phyloP scores from a whole-genome alignment of 2,329 filamentous ascomycete genomes.

The Chrysoporthe cubensis region DNA sequence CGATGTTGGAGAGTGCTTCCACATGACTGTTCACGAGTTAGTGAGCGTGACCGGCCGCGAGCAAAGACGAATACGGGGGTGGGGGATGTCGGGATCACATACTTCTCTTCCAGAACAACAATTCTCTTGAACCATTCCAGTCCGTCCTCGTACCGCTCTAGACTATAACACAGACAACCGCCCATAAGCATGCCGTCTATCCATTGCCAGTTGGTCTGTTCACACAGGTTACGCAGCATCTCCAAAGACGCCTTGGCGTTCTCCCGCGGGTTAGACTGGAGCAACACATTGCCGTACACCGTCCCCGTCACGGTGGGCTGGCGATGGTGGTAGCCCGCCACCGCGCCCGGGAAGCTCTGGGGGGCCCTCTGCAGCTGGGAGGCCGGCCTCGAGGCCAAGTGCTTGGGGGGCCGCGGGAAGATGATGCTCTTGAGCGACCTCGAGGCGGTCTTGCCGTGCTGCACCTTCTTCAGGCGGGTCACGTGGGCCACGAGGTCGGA shows the following conservation, averaged over 20 bases:
- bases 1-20: slow-evolving; percentile 91
- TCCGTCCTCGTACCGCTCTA: slow-evolving; percentile 81
- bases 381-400: slow-evolving; percentile 29
- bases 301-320: slow-evolving; percentile 30
- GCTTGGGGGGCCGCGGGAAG: slow-evolving; percentile 57
- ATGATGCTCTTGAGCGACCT: slow-evolving; percentile 54
- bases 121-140: slow-evolving; percentile 74
- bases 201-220: slow-evolving; percentile 85
- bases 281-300: slow-evolving; percentile 31
- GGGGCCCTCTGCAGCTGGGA: slow-evolving; percentile 27
- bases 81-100: slow-evolving; percentile 34
- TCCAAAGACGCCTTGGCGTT: slow-evolving; percentile 71
- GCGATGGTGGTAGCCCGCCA: slow-evolving; percentile 18
- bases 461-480: slow-evolving; percentile 60
- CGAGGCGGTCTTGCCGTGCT: slow-evolving; percentile 43
- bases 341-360: slow-evolving; percentile 26
- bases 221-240: slow-evolving; percentile 74
- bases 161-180: slow-evolving; percentile 87
- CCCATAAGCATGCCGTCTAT: slow-evolving; percentile 89
- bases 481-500: slow-evolving; percentile 70
- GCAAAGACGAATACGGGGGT: background rate
- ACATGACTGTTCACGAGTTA: slow-evolving; percentile 66
- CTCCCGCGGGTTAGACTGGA: slow-evolving; percentile 46
- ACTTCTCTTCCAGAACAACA: slow-evolving; percentile 59
- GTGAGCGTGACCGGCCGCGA: slow-evolving; percentile 20